A percentile compares a stretch with the other conserved stretches of the same genome.
Conservation (phyloP, 805 yeast species). For the Monosporozyma yasuniensis region DNA sequence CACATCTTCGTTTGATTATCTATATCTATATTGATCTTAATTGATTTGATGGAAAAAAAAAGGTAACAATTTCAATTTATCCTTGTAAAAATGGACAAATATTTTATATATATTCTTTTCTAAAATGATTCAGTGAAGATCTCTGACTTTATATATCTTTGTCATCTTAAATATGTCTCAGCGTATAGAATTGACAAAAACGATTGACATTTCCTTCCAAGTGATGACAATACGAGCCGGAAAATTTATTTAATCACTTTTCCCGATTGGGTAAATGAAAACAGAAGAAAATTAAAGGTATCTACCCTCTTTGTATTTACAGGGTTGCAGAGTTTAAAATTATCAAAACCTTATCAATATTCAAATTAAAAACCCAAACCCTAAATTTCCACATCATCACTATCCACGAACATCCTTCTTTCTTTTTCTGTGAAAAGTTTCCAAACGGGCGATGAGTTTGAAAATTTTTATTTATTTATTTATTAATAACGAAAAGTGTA, state of each 20-base stretch:
- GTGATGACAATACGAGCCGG: slow-evolving; percentile 1
- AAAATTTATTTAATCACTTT: not conserved
- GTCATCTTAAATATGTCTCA: not conserved
- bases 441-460: not conserved
- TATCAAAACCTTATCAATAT: not conserved
- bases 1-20: not conserved
- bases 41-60: too few species aligned
- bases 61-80: too few species aligned
- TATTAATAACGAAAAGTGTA: not conserved
- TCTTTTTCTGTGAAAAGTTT: not conserved
- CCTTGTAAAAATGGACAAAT: too few species aligned
- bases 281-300: not conserved
- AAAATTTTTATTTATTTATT: not conserved
- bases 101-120: too few species aligned
- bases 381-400: not conserved
- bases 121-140: too few species aligned
- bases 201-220: not conserved
- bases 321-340: not conserved
- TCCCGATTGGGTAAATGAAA: not conserved
- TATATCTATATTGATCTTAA: too few species aligned
- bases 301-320: not conserved
- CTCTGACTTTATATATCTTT: not conserved
- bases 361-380: not conserved
- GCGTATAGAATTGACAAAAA: not conserved
- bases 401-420: not conserved